A percentile compares a stretch with the other conserved stretches of the same genome.
These are phyloP conservation scores for Annulohypoxylon maeteangense DNA, from an alignment of 495 filamentous ascomycete species.

Conservation along the genomic window DNA sequence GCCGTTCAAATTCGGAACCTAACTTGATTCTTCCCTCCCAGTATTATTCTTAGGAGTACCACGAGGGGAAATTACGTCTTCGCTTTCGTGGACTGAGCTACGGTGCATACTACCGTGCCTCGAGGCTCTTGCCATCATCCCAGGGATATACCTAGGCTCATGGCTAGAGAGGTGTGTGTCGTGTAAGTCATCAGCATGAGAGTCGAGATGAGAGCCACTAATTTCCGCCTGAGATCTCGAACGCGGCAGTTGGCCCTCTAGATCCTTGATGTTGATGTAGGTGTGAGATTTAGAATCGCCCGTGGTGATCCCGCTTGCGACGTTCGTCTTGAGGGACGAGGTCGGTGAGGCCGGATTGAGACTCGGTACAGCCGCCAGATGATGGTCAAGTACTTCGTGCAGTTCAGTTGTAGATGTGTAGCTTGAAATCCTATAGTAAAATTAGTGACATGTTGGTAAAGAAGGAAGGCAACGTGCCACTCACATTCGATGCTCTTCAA, in stretches of 20 bases:
- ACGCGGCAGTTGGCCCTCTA: conserved; percentile 31
- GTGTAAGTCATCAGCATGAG: conserved; percentile 30
- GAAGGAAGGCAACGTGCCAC: conserved; percentile 38
- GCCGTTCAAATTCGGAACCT: not conserved
- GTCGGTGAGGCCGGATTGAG: conserved; percentile 44
- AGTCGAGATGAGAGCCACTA: conserved; percentile 30
- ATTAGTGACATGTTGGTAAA: conserved; percentile 13
- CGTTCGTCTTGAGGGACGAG: conserved; percentile 45
- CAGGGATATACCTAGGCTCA: conserved; percentile 78
- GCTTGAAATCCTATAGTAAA: conserved; percentile 57
- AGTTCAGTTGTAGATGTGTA: conserved; percentile 52
- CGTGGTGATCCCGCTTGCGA: conserved; percentile 22
- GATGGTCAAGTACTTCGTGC: conserved; percentile 33
- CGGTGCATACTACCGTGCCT: conserved; percentile 60
- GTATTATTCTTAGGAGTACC: conserved; percentile 16
- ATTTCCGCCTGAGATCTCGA: conserved; percentile 43
- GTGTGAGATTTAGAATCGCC: conserved; percentile 40
- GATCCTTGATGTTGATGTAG: conserved; percentile 22
- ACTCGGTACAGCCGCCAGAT: conserved; percentile 16
- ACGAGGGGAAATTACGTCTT: conserved; percentile 36
- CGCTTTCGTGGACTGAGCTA: conserved; percentile 53
- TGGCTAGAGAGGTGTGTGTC: conserved; percentile 61
- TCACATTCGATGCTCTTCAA: conserved; percentile 85
- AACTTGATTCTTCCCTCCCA: conserved; percentile 27
- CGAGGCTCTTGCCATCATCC: conserved; percentile 70